phyloP scores from a whole-genome alignment of 1,139 yeast species.

The Yamadazyma pseudoaaseri region DNA sequence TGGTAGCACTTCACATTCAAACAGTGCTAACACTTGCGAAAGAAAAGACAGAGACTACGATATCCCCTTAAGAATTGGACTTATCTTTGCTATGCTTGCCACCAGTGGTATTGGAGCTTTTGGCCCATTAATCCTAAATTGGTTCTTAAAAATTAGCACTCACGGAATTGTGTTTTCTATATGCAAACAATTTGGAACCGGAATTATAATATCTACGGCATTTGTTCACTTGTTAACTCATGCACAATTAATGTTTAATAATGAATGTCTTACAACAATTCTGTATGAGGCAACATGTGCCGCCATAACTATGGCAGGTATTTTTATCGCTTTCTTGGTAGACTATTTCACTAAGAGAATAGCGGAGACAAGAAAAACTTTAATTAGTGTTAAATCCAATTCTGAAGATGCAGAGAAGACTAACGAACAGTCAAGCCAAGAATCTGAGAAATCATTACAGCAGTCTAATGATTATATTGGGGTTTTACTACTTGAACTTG shows the following conservation, averaged over 20 bases:
- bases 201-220: constrained; percentile 27
- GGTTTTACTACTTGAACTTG: constrained; percentile 20
- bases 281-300: constrained; percentile 30
- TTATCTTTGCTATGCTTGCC: constrained; percentile 28
- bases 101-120: constrained; percentile 29
- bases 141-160: constrained; percentile 19
- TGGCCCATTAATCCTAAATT: constrained; percentile 21
- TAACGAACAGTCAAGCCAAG: background rate
- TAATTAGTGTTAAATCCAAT: constrained; percentile 3
- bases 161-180: constrained; percentile 18
- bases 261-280: constrained; percentile 20
- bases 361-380: constrained; percentile 8
- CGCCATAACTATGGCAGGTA: constrained; percentile 33
- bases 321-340: constrained; percentile 28
- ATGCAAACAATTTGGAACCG: constrained; percentile 29
- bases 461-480: constrained; percentile 10
- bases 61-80: constrained; percentile 26
- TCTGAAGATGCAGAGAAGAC: constrained; percentile 1
- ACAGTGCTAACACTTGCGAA: constrained; percentile 13
- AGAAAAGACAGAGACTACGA: constrained; percentile 25
- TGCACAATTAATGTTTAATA: constrained; percentile 23
- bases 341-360: constrained; percentile 20
- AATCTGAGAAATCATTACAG: background rate
- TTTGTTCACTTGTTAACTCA: constrained; percentile 24
- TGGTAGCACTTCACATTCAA: constrained; percentile 3